Percentiles rank a stretch among this genome's conserved stretches.
Evolutionary conservation across 192 early-diverging fungal genomes (phyloP).

Genomic region (Entomortierella chlamydospora): DNA sequence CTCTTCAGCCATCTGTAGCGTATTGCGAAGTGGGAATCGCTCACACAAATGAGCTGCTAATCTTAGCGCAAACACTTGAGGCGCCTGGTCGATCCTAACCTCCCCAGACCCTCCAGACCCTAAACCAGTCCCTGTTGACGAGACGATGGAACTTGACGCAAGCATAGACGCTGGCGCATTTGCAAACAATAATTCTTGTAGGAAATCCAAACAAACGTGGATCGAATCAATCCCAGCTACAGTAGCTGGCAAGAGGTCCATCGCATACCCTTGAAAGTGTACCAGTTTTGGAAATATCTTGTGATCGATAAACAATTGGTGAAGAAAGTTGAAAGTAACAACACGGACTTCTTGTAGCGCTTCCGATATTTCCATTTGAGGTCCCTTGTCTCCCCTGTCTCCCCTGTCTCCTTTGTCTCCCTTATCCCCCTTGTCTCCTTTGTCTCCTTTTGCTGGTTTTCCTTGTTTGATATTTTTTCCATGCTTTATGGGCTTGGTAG

Average conservation of each 20-base stretch:
- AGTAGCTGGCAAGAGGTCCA: conserved; percentile 35
- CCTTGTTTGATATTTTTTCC: neutral
- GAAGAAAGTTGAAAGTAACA: conserved; percentile 49
- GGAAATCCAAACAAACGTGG: conserved; percentile 37
- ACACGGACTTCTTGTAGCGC: conserved; percentile 33
- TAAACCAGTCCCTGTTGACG: neutral
- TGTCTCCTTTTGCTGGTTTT: neutral
- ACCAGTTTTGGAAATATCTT: conserved; percentile 46
- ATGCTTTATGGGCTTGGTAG: neutral
- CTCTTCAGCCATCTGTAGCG: conserved; percentile 27
- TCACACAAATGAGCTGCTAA: conserved; percentile 31
- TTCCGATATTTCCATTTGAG: neutral
- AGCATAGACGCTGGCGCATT: conserved; percentile 5
- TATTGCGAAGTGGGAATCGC: conserved; percentile 28
- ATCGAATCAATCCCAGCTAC: conserved; percentile 33
- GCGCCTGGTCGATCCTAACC: neutral
- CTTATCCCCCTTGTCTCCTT: neutral
- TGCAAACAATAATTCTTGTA: conserved; percentile 27
- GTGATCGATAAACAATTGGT: conserved; percentile 46
- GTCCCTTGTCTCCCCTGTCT: neutral
- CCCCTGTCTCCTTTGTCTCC: neutral
- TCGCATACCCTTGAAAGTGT: conserved; percentile 46
- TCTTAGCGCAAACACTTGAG: conserved; percentile 35
- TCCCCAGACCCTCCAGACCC: neutral
- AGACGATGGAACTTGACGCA: neutral